A percentile compares a stretch with the other conserved stretches of the same genome.
Conservation (phyloP, 2,329 filamentous ascomycete genomes). For the Ilyonectria sp. region DNA sequence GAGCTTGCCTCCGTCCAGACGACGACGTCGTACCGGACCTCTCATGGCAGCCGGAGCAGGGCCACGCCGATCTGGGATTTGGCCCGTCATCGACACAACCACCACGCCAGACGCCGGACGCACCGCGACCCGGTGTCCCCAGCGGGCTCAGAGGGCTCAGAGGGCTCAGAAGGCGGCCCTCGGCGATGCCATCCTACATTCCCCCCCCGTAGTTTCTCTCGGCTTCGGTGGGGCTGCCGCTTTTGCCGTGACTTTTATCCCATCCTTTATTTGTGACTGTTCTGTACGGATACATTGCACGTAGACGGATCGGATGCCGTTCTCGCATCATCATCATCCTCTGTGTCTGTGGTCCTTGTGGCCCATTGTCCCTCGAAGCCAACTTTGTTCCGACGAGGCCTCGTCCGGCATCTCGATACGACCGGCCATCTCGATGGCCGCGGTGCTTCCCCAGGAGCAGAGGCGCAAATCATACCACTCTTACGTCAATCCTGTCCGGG, state of each 20-base stretch:
- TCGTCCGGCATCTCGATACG: not conserved
- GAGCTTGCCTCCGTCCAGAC: not conserved
- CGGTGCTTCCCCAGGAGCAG: not conserved
- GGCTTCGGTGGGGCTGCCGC: not conserved
- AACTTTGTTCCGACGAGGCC: not conserved
- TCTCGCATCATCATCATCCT: not conserved
- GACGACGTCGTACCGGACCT: constrained; percentile 5
- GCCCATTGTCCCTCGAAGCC: not conserved
- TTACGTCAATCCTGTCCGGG: constrained; percentile 20
- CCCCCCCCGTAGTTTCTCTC: not conserved
- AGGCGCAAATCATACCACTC: constrained; percentile 20
- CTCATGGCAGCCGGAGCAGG: constrained; percentile 2
- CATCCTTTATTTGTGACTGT: too few species aligned
- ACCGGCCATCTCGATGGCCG: not conserved
- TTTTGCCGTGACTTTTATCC: not conserved
- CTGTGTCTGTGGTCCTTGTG: not conserved
- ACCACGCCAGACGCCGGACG: not conserved
- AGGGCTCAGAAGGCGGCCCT: too few species aligned
- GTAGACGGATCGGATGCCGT: not conserved
- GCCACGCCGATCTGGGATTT: constrained; percentile 53
- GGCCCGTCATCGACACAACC: constrained; percentile 50
- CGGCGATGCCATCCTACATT: constrained; percentile 6
- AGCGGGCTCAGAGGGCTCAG: too few species aligned
- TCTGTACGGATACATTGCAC: too few species aligned
- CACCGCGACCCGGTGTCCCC: too few species aligned